phyloP scores from a whole-genome alignment of 345 rosid species.

The Salix suchowensis region DNA sequence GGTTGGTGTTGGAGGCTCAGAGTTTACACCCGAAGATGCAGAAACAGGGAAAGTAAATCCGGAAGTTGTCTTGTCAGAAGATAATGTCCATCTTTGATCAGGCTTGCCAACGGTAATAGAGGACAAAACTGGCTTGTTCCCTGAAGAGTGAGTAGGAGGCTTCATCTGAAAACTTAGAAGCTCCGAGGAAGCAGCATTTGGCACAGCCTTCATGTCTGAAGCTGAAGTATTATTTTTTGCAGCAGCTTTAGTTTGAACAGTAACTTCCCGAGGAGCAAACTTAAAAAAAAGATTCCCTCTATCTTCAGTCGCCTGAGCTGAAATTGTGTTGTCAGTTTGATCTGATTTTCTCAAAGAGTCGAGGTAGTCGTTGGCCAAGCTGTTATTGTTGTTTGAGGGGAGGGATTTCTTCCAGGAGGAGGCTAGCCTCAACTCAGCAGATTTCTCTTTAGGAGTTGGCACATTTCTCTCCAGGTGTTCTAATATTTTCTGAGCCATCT shows the following conservation, averaged over 20 bases:
- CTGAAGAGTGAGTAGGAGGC: constrained; percentile 42
- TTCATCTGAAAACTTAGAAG: constrained; percentile 31
- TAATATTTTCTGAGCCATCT: constrained; percentile 69
- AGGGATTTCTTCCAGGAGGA: constrained; percentile 46
- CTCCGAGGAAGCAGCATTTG: constrained; percentile 26
- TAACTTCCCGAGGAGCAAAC: constrained; percentile 25
- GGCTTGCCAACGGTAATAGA: constrained; percentile 55
- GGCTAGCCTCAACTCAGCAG: constrained; percentile 68
- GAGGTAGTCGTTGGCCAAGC: constrained; percentile 23
- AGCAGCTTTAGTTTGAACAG: constrained; percentile 22
- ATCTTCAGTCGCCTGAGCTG: constrained; percentile 33
- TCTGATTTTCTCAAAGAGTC: constrained; percentile 21
- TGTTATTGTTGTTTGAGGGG: constrained; percentile 34
- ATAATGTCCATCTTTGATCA: constrained; percentile 39
- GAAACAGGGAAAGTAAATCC: constrained; percentile 76
- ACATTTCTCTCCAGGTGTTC: constrained; percentile 70
- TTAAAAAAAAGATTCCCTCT: constrained; percentile 29
- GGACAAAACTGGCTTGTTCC: constrained; percentile 53
- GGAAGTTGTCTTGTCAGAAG: constrained; percentile 39
- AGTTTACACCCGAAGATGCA: constrained; percentile 39
- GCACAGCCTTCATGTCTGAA: constrained; percentile 26
- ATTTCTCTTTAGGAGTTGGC: constrained; percentile 59
- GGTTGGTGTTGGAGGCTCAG: constrained; percentile 89
- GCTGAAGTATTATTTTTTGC: constrained; percentile 26
- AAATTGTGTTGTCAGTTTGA: constrained; percentile 25